phyloP scores from a whole-genome alignment of 1,284 basidiomycete species.

The Marasmius oreades region DNA sequence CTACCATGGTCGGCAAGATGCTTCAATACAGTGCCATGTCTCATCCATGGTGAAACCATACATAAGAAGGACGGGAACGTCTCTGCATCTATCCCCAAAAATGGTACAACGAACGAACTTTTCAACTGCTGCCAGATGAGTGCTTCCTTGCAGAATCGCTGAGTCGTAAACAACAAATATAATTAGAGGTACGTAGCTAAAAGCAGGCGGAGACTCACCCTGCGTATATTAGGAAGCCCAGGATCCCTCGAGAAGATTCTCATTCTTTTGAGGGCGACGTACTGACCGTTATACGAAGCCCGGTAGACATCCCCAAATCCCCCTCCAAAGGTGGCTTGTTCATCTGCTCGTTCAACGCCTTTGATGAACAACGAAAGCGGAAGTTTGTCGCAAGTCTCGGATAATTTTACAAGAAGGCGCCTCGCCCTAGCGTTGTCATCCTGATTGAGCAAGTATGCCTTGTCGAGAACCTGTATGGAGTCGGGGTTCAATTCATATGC shows the following conservation, averaged over 20 bases:
- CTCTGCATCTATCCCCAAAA: slow-evolving; percentile 20
- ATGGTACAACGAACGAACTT: slow-evolving; percentile 18
- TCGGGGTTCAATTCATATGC: too few relatives aligned
- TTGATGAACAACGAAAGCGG: slow-evolving; percentile 18
- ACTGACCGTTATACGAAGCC: slow-evolving; percentile 12
- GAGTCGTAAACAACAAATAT: neutral
- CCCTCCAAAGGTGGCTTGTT: slow-evolving; percentile 13
- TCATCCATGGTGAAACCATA: slow-evolving; percentile 20
- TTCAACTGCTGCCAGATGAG: slow-evolving; percentile 19
- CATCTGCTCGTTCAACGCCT: slow-evolving; percentile 12
- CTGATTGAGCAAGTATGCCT: neutral
- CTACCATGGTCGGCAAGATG: neutral
- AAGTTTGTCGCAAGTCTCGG: slow-evolving; percentile 14
- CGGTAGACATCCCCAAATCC: slow-evolving; percentile 18
- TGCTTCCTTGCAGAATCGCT: slow-evolving; percentile 19
- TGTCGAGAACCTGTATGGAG: slow-evolving; percentile 3
- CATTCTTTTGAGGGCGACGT: slow-evolving; percentile 20
- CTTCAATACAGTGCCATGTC: slow-evolving; percentile 17
- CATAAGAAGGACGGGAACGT: slow-evolving; percentile 16
- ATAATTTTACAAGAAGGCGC: slow-evolving; percentile 10
- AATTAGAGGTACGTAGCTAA: neutral
- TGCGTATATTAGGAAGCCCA: neutral
- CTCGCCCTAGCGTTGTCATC: neutral
- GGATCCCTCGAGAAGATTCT: slow-evolving; percentile 14
- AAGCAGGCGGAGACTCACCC: neutral